Evolutionary conservation across 768 basidiomycete genomes (phyloP).

Genomic region (Termitomyces sp.): DNA sequence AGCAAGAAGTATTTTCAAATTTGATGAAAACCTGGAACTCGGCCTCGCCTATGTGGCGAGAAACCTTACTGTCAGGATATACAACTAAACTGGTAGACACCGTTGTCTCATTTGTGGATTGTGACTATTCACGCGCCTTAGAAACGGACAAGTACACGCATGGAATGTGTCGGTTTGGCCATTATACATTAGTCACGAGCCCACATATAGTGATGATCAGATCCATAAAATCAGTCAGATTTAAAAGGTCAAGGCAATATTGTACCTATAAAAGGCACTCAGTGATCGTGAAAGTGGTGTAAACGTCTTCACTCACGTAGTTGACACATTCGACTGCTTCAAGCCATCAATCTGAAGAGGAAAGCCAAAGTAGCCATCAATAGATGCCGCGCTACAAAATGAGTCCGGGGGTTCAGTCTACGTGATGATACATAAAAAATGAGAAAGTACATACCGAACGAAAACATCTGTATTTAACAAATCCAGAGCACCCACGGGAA

Average conservation of each 20-base stretch:
- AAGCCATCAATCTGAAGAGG: conserved; percentile 29
- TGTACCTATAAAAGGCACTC: background rate
- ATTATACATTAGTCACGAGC: background rate
- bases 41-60: no score
- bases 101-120: background rate
- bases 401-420: background rate
- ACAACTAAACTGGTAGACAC: background rate
- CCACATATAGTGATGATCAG: background rate
- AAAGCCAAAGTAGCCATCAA: conserved; percentile 25
- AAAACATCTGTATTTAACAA: conserved; percentile 33
- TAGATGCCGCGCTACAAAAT: conserved; percentile 13
- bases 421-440: background rate
- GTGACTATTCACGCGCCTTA: background rate
- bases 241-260: background rate
- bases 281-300: background rate
- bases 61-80: background rate
- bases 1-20: no score
- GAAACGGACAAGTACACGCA: background rate
- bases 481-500: conserved; percentile 50
- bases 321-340: conserved; percentile 28
- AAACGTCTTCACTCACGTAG: conserved; percentile 20
- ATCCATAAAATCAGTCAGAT: background rate
- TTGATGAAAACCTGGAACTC: background rate
- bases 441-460: conserved; percentile 24
- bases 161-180: no score